Conservation (phyloP, 1,139 yeast species). For the Taiozyma sp. region DNA sequence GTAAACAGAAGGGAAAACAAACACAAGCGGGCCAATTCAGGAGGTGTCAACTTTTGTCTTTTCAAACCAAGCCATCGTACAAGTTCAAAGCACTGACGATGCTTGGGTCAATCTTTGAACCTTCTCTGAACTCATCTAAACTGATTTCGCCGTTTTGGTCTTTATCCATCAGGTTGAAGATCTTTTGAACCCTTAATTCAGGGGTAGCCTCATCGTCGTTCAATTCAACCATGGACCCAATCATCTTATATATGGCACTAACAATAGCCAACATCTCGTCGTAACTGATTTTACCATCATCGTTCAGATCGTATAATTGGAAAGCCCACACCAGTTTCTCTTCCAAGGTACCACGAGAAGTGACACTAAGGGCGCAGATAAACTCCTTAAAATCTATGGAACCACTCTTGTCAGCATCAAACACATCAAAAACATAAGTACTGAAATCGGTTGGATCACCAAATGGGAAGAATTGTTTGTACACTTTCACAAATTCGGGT, state of each 20-base stretch:
- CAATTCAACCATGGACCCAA: slow-evolving; percentile 88
- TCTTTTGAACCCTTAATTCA: slow-evolving; percentile 77
- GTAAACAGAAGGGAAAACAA: neutral
- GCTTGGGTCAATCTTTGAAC: slow-evolving; percentile 79
- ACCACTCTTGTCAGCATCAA: slow-evolving; percentile 80
- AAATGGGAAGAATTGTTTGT: slow-evolving; percentile 96
- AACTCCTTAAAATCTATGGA: slow-evolving; percentile 90
- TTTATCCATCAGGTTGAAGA: slow-evolving; percentile 71
- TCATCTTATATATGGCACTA: slow-evolving; percentile 87
- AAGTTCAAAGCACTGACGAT: slow-evolving; percentile 74
- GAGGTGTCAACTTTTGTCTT: neutral
- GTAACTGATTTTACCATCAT: slow-evolving; percentile 69
- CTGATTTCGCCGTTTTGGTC: slow-evolving; percentile 65
- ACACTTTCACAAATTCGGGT: slow-evolving; percentile 86
- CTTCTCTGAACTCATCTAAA: slow-evolving; percentile 77
- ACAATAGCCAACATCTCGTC: slow-evolving; percentile 79
- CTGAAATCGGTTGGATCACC: slow-evolving; percentile 96
- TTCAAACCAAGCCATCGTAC: slow-evolving; percentile 71
- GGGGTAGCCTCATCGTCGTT: slow-evolving; percentile 95
- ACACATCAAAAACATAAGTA: slow-evolving; percentile 80
- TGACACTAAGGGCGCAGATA: slow-evolving; percentile 80
- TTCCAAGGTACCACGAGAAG: slow-evolving; percentile 83
- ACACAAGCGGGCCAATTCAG: neutral
- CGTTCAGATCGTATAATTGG: slow-evolving; percentile 77
- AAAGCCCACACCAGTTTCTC: slow-evolving; percentile 90